These are phyloP conservation scores for Pseudocercospora vitis DNA, from an alignment of 2,329 filamentous ascomycete genomes.

Conservation along the genomic window DNA sequence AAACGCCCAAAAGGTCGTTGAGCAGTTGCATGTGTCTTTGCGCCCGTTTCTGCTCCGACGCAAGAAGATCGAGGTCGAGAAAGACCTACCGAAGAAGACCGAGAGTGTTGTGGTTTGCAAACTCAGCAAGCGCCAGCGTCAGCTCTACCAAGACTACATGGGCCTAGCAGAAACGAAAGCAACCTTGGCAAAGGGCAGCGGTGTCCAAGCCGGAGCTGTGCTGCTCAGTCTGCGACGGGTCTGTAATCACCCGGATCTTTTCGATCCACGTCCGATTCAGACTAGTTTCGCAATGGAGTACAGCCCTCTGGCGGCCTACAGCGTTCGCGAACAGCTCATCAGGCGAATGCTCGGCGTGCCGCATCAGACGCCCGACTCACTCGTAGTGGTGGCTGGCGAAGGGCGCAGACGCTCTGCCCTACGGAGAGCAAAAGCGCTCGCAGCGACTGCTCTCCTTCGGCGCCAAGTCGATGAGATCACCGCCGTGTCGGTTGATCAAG, in stretches of 20 bases:
- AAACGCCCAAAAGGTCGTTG: slow-evolving; percentile 86
- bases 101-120: slow-evolving; percentile 96
- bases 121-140: slow-evolving; percentile 89
- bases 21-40: slow-evolving; percentile 89
- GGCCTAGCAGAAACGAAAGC: slow-evolving; percentile 84
- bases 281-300: slow-evolving; percentile 84
- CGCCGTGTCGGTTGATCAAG: slow-evolving; percentile 13
- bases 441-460: slow-evolving; percentile 25
- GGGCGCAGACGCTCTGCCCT: slow-evolving; percentile 18
- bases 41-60: slow-evolving; percentile 87
- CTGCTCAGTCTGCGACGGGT: slow-evolving; percentile 97
- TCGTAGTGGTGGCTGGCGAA: slow-evolving; percentile 29
- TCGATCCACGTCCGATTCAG: slow-evolving; percentile 92
- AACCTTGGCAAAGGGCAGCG: slow-evolving; percentile 88
- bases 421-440: slow-evolving; percentile 28
- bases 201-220: slow-evolving; percentile 97
- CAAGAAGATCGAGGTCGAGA: slow-evolving; percentile 94
- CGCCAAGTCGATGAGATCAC: slow-evolving; percentile 27
- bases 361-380: slow-evolving; percentile 15
- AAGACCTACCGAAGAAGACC: slow-evolving; percentile 98
- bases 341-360: slow-evolving; percentile 49
- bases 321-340: slow-evolving; percentile 69
- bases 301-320: slow-evolving; percentile 73
- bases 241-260: slow-evolving; percentile 96
- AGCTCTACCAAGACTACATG: slow-evolving; percentile 95